Base-by-base conservation (phyloP, 352 stramenopile species). In the Globisporangium nagaii region DNA sequence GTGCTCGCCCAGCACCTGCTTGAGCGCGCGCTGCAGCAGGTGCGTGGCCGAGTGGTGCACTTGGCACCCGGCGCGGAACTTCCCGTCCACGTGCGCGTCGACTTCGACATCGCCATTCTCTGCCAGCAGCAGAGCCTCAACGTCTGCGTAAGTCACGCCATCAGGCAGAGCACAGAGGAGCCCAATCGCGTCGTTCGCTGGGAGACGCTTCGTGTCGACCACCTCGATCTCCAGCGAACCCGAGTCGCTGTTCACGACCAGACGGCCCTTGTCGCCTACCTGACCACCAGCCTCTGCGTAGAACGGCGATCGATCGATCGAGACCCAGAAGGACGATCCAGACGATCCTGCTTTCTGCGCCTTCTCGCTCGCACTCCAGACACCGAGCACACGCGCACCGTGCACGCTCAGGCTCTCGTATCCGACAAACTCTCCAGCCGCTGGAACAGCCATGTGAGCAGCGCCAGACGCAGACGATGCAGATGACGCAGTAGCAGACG, bases 1-100 rank as follows among this genome's bases (percentile, higher is more conserved):
- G 55, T 92, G 76, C 34, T 84, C 70, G 31, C 81, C 80, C 28
- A 93, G 50, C 28, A 87, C 75, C 11, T 65, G 54, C 41, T 87
- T 86, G 2, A 95, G 66, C 20, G 79, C 80, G 35, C 62, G 44
- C 56, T 95, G 82, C 2, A 95, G 68, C 35, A 93, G 47, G 47
- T 95, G 84, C 11, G 84, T 93, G 22, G 81, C 79, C 28, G 80
- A 85, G 74, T 95, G 84, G 45, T 95, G 82, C 3, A 75, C 66
- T 44, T 66, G 58, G 44, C 79, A 86, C 12, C 77, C 66, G n/a
- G 43, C 50, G 27, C 76, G 79, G 34, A 84, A 79, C 42, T 58
- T 65, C 13, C 25, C 36, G 54, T 91, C 69, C 17, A 93, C 83
- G 3, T 64, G 40, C 1, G 68, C 79, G 6, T 77, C 57, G 0